These are phyloP conservation scores for Schizosaccharomyces japonicus DNA, from an alignment of 805 yeast genomes.

Conservation along the genomic window DNA sequence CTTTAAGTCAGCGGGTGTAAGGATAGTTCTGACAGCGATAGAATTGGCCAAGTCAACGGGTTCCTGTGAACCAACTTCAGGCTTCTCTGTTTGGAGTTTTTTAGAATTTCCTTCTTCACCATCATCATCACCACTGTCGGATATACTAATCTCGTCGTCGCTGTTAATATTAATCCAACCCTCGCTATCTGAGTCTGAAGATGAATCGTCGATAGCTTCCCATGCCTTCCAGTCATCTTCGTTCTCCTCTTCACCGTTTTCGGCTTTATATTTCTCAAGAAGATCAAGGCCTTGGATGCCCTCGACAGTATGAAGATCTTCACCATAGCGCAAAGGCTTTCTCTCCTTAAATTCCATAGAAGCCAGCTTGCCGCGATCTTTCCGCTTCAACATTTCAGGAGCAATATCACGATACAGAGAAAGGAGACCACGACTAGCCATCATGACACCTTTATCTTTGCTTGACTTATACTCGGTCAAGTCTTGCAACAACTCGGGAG, in stretches of 20 bases:
- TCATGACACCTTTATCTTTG: conserved; percentile 76
- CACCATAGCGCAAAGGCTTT: conserved; percentile 42
- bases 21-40: conserved; percentile 49
- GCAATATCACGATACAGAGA: conserved; percentile 80
- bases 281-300: conserved; percentile 81
- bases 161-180: conserved; percentile 84
- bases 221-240: conserved; percentile 12
- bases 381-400: conserved; percentile 75
- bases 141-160: conserved; percentile 33
- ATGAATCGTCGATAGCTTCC: conserved; percentile 16
- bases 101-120: conserved; percentile 19
- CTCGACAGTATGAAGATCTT: conserved; percentile 35
- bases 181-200: conserved; percentile 29
- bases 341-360: conserved; percentile 47
- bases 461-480: conserved; percentile 76
- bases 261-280: conserved; percentile 62
- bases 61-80: conserved; percentile 19
- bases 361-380: conserved; percentile 85
- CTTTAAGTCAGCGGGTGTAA: conserved; percentile 96
- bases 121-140: conserved; percentile 24
- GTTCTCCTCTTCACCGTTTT: conserved; percentile 25
- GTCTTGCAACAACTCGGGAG: conserved; percentile 67
- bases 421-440: conserved; percentile 78
- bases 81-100: conserved; percentile 7
- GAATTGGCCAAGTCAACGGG: conserved; percentile 11